Base-by-base conservation (phyloP, 441 rosid species). In the Pelargonium fulgidum region DNA sequence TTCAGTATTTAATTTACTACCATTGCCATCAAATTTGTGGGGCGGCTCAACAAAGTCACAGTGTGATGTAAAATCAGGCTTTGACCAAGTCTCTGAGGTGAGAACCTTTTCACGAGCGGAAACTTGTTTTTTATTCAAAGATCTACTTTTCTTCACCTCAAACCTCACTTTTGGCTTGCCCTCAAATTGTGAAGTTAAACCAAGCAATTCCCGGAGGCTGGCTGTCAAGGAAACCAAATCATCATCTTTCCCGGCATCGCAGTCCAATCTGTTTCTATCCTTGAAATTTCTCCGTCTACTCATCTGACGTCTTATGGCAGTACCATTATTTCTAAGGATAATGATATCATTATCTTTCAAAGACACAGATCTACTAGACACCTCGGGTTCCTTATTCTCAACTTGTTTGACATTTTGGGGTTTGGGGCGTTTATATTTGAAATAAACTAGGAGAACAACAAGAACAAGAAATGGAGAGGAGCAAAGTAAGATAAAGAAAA, bases 401-500 rank as follows among this genome's bases (percentile, higher is more conserved):
- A 58, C 48, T 19, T 24, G 1, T 24, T 24, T 64, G 13, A 0
- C 72, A 26, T 69, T 45, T 19, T 72, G 70, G 45, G 36, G 41
- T 33, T 69, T 54, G 0, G 66, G 62, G 11, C 41, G 59, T 62
- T 76, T 74, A 16, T 64, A 24, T 56, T 67, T 77, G 36, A 71
- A 24, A 73, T 75, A 80, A 77, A 76, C 29, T 70, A 66, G 36
- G 82, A 78, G 70, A n/a, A 59, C 62, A 36, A 73, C 76, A 73
- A 80, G 81, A 19, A 75, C 76, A 44, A 86, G 65, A 50, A 89
- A 48, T 0, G 92, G 89, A 3, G 81, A 75, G 64, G 87, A 66
- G 67, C 72, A 89, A 42, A 86, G 17, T 78, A 89, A 66, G 73
- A 84, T 68, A 72, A 68, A 74, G 82, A 91, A 88, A 14, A 85